Conservation (phyloP, 208 protist species). For the Leishmania braziliensis region DNA sequence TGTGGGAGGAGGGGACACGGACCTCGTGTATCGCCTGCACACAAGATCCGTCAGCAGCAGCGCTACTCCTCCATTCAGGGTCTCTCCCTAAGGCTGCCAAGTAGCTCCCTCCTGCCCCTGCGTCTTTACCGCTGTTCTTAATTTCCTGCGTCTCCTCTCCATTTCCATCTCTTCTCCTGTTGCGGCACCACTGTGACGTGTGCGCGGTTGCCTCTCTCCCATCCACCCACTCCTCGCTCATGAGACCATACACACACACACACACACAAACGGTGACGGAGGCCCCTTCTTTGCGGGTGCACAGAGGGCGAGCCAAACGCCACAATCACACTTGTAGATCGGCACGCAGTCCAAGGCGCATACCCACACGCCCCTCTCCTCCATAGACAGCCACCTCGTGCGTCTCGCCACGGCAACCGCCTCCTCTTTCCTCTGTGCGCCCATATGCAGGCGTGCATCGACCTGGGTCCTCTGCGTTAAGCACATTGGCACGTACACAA, state of each 20-base stretch:
- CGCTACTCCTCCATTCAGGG: not conserved
- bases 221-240: not conserved
- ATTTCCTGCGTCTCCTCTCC: not conserved
- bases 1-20: not conserved
- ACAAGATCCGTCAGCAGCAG: not conserved
- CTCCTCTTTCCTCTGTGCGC: not conserved
- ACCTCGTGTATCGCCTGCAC: not conserved
- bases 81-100: not conserved
- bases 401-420: not conserved
- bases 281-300: not conserved
- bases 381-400: not conserved
- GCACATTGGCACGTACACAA: not conserved
- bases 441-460: slow-evolving; percentile 17
- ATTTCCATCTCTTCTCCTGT: not conserved
- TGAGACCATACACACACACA: not conserved
- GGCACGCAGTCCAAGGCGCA: not conserved
- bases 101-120: not conserved
- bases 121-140: not conserved
- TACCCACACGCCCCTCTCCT: not conserved
- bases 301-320: not conserved
- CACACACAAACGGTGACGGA: not conserved
- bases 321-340: not conserved
- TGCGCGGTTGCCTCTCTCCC: not conserved
- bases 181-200: not conserved
- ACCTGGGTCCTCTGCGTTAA: not conserved